Base-by-base conservation (phyloP, 2,329 filamentous ascomycete species). In the Chalara sp. region DNA sequence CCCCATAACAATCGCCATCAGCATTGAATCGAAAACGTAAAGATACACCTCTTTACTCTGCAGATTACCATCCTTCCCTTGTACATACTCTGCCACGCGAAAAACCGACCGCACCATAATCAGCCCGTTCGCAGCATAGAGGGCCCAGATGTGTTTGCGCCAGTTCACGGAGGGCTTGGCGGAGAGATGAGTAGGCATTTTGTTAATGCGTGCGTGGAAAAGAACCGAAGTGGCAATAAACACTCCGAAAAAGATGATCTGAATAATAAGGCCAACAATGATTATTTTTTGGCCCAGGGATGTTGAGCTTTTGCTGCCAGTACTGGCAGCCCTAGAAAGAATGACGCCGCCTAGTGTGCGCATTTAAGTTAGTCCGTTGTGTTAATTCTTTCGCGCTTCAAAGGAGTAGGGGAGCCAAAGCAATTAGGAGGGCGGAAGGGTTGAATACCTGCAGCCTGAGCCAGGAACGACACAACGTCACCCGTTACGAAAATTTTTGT, bases 201-300 rank as follows among this genome's bases (percentile, higher is more conserved):
- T 48, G 40, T 33, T 32, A 11, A 53, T 40, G 5, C 47, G 33
- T 3, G 6, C 6, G 40, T 53, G 41, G 48, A 53, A 55, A 21
- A 46, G 31, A 3, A 31, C 40, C 7, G 51, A 32, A 10, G 46
- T 42, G 6, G 52, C 5, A 13, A 77, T 61, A 54, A 79, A 78
- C 46, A 76, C 65, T 28, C 66, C 64, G 53, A 78, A 78, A 51
- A 75, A 70, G 5, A 73, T 30, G 6, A 79, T 67, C 55, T 79
- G 76, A 6, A 77, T 55, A 13, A 72, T 60, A 4, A 79, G 62
- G 7, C 75, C 75, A 4, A 58, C 68, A 21, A 76, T 63, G 13
- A 77, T 70, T 39, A 76, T 61, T 7, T 68, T 66, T 45, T 70
- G 61, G 21, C 69, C 71, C 1, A 56, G 53, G 12, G 45, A 39